Evolutionary conservation across 2,329 filamentous ascomycete genomes (phyloP), one percentile per base, ranked within the genome.

Genomic region (Aspergillus neoniger): DNA sequence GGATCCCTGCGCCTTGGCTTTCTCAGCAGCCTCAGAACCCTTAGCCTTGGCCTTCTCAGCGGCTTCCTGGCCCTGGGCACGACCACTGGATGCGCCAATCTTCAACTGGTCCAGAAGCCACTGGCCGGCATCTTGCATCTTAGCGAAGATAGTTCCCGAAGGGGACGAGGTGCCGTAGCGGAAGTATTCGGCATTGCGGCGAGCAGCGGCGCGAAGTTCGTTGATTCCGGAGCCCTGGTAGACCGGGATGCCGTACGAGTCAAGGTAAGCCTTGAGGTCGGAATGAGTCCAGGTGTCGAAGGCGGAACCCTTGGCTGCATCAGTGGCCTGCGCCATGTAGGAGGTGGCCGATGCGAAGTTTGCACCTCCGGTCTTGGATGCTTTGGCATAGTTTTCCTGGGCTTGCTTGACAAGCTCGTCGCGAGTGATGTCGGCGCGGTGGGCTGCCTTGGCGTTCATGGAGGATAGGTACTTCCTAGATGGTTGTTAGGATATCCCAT

Each of bases 211-310:
- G 62, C 86, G 85, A 19, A 94, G 81, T 71, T 92, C 84, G 61
- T 93, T 89, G 58, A 87, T 68, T 59, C 80, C 88, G 17, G 86
- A 87, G 5, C 88, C 88, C 73, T 91, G 88, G 47, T 88, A 88
- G 43, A 85, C 79, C 57, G 84, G 82, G 43, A 94, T 80, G 39
- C 91, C 91, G 65, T 92, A 94, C 63, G 86, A 89, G 72, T 94
- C 91, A 6, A 94, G 84, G 70, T 93, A 94, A 1, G 85, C 80
- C 81, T 94, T 93, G 63, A 95, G 80, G 25, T 94, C 89, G 43
- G 81, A 83, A 53, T 83, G 80, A 23, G 82, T 89, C 91, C 91
- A 94, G 0, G 85, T 85, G 55, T 92, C 86, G 65, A 94, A 94
- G 1, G 85, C 81, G 23, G 77, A 81, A 51, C 86, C 80, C 79